A percentile compares a stretch with the other conserved stretches of the same genome.
Conservation (phyloP, 768 basidiomycete species). For the Trametes villosa region DNA sequence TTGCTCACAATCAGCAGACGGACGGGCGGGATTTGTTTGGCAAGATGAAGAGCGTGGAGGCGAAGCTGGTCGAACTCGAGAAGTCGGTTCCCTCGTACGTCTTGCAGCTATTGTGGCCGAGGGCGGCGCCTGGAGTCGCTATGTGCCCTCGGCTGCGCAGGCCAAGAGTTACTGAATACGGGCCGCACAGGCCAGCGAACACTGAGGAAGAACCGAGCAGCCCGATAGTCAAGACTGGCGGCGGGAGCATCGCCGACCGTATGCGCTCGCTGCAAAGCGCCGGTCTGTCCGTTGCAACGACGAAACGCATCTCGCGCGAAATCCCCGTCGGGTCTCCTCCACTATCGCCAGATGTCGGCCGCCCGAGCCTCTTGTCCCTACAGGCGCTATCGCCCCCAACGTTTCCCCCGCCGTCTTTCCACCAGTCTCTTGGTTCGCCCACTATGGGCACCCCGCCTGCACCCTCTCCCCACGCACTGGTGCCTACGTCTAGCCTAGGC, state of each 20-base stretch:
- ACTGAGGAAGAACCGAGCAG: slow-evolving; percentile 21
- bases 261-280: slow-evolving; percentile 74
- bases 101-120: background rate
- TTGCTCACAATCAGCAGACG: slow-evolving; percentile 35
- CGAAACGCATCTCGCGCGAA: slow-evolving; percentile 65
- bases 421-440: slow-evolving; percentile 28
- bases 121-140: background rate
- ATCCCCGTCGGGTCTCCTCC: slow-evolving; percentile 40
- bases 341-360: slow-evolving; percentile 36
- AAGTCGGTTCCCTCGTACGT: slow-evolving; percentile 39
- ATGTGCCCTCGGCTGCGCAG: background rate
- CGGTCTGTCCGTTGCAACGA: slow-evolving; percentile 61
- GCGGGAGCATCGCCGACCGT: slow-evolving; percentile 81
- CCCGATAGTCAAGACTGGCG: slow-evolving; percentile 42
- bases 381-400: slow-evolving; percentile 32
- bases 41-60: slow-evolving; percentile 50
- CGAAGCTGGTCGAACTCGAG: slow-evolving; percentile 51
- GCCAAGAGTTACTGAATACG: background rate
- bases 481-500: slow-evolving; percentile 71
- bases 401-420: slow-evolving; percentile 18
- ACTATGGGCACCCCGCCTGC: slow-evolving; percentile 30
- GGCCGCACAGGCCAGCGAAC: background rate
- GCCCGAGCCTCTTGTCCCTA: slow-evolving; percentile 47
- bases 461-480: slow-evolving; percentile 55
- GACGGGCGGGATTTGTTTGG: slow-evolving; percentile 44